Evolutionary conservation across 352 stramenopile genomes (phyloP).

Genomic region (Globisporangium nodosum): DNA sequence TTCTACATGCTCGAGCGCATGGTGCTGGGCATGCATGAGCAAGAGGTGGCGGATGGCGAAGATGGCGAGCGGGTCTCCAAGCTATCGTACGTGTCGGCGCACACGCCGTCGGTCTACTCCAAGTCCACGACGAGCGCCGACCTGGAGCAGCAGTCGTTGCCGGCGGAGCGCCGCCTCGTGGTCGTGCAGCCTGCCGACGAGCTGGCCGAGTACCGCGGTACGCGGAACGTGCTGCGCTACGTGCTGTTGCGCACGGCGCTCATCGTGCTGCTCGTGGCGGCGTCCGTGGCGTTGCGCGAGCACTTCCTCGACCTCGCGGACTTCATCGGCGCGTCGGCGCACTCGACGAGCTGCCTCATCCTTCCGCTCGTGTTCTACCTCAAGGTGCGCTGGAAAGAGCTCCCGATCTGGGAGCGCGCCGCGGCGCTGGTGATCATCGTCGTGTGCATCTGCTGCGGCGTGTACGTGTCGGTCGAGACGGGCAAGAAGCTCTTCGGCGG

Average conservation of each 20-base stretch:
- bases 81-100: constrained; percentile 7
- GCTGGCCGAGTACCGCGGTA: constrained; percentile 15
- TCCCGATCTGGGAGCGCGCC: constrained; percentile 17
- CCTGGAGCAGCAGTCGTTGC: constrained; percentile 5
- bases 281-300: constrained; percentile 13
- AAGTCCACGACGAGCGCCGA: constrained; percentile 14
- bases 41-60: background rate
- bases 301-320: constrained; percentile 20
- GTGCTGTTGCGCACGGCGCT: constrained; percentile 19
- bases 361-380: constrained; percentile 29
- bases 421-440: constrained; percentile 16
- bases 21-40: constrained; percentile 36
- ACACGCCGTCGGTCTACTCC: constrained; percentile 14
- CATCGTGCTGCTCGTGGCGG: constrained; percentile 16
- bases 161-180: constrained; percentile 4
- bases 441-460: constrained; percentile 17
- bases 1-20: constrained; percentile 46
- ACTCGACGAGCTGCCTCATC: constrained; percentile 24
- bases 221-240: constrained; percentile 15
- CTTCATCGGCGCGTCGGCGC: constrained; percentile 25
- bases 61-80: constrained; percentile 2
- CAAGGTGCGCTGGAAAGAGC: constrained; percentile 20
- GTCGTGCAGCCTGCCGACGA: constrained; percentile 4
- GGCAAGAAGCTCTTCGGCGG: constrained; percentile 15
- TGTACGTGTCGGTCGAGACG: constrained; percentile 19